Evolutionary conservation across 2,329 filamentous ascomycete genomes (phyloP), one percentile per base, ranked within the genome.

Genomic region (Colletotrichum simmondsii): DNA sequence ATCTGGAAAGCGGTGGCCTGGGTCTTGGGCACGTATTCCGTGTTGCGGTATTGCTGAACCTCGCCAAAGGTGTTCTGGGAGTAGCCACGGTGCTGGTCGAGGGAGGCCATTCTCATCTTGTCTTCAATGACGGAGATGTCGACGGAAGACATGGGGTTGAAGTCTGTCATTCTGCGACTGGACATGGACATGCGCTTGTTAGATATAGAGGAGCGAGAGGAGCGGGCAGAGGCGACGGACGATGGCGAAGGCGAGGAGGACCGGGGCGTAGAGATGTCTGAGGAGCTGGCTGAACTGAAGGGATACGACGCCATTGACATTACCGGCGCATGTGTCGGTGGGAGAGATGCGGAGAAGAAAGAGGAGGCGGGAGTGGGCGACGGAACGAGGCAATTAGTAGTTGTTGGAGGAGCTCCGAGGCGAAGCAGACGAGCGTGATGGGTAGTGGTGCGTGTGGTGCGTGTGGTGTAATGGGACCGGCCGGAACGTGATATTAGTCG

Each of bases 61-160:
- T 89, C 86, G 73, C 83, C 83, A 76, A 87, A 91, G 79, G 87
- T 84, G 78, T 88, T 85, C 79, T 90, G 87, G 76, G 85, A 81
- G 80, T 92, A 92, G 73, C 90, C 90, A 76, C 88, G 86, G 75
- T 91, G 85, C 75, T 89, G 87, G 78, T 92, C 90, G 63, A 92
- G 86, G 68, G 87, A 83, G 68, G 90, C 85, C 84, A 89, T 87
- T 78, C 88, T 90, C 87, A 92, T 90, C 75, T 86, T 83, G 77
- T 90, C 85, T 83, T 91, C 87, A 75, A 92, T 88, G 76, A 87
- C 86, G 56, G 83, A 75, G 72, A 91, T 83, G 80, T 92, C 88
- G 79, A 91, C 83, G 66, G 87, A 83, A 75, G 87, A 87, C 84
- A 90, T 85, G 75, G 88, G 88, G 78, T 90, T 89, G 75, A 87